Evolutionary conservation across 805 yeast species (phyloP), one percentile per base, ranked within the genome.

Genomic region (Spathaspora passalidarum): DNA sequence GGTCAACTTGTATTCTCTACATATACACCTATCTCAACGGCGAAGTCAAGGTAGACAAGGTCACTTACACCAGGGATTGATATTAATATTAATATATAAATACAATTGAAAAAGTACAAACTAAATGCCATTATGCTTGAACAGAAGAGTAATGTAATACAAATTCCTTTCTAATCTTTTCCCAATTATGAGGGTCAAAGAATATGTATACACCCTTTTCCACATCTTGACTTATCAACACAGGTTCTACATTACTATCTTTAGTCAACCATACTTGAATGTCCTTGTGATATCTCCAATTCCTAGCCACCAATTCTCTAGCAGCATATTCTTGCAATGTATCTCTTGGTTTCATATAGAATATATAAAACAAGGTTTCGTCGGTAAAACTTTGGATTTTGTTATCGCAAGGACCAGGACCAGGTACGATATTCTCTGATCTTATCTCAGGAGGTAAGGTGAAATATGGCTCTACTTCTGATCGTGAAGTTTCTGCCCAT

Each of bases 231-330:
- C 86, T 80, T 17, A 72, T 68, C 48, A 89, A 88, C 13, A 88
- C 79, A 1, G 97, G 97, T 63, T 92, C 98, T 50, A 83, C 82
- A 56, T 81, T 80, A 22, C 96, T 87, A 58, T 90, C 97, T 65
- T 94, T 94, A 10, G 99, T 94, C 48, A 94, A 71, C 99, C 99
- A 94, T 43, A 94, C 90, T 69, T 91, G 95, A 46, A 94, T 78
- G 50, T 89, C 96, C 68, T 90, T 92, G 68, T 94, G 99, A 60
- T 88, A 94, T 54, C 98, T 79, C 99, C 99, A 94, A 67, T 92
- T 94, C 56, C 99, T 78, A 51, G 82, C 82, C 56, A 89, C 88
- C 55, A 94, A 77, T 63, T 92, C 98, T 48, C 92, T 75, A 5
- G 97, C 95, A 4, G 96, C 95, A 46, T 90, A 79, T 62, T 94